These are phyloP conservation scores for Calonectria pteridis DNA, from an alignment of 2,329 filamentous ascomycete genomes.

Conservation along the genomic window DNA sequence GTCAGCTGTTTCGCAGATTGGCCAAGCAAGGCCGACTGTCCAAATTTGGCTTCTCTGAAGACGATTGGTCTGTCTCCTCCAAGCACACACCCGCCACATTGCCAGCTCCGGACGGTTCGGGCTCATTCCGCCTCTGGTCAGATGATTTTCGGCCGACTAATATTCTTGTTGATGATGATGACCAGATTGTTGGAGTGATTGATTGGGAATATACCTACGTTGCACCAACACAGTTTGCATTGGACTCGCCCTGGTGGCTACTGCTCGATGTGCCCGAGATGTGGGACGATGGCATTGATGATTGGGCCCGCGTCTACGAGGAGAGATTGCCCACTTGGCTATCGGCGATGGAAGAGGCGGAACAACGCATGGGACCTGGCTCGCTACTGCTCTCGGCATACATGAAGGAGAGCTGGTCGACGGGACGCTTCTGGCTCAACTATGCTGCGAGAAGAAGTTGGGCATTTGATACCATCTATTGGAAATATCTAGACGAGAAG, in stretches of 20 bases:
- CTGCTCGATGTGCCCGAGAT: constrained; percentile 48
- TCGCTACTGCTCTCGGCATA: constrained; percentile 41
- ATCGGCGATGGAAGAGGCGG: not conserved
- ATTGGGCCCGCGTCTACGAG: constrained; percentile 48
- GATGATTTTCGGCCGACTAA: constrained; percentile 51
- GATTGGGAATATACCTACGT: constrained; percentile 56
- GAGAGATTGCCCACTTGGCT: constrained; percentile 36
- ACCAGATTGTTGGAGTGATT: constrained; percentile 46
- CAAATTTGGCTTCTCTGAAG: constrained; percentile 42
- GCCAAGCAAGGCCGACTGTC: constrained; percentile 43
- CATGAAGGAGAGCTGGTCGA: constrained; percentile 54
- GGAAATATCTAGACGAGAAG: constrained; percentile 51
- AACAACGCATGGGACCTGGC: not conserved
- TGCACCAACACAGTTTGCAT: constrained; percentile 49
- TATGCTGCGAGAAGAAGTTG: constrained; percentile 53
- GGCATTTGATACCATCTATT: constrained; percentile 53
- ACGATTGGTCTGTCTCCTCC: constrained; percentile 15
- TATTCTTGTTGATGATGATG: constrained; percentile 45
- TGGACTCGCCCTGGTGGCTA: constrained; percentile 55
- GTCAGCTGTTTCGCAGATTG: constrained; percentile 54
- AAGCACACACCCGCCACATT: constrained; percentile 10
- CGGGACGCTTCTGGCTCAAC: constrained; percentile 48
- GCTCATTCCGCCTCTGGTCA: constrained; percentile 45
- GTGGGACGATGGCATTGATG: constrained; percentile 46
- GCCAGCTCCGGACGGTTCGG: constrained; percentile 37